Base-by-base conservation (phyloP, 306 rosid genomes). In the Vigna mungo region DNA sequence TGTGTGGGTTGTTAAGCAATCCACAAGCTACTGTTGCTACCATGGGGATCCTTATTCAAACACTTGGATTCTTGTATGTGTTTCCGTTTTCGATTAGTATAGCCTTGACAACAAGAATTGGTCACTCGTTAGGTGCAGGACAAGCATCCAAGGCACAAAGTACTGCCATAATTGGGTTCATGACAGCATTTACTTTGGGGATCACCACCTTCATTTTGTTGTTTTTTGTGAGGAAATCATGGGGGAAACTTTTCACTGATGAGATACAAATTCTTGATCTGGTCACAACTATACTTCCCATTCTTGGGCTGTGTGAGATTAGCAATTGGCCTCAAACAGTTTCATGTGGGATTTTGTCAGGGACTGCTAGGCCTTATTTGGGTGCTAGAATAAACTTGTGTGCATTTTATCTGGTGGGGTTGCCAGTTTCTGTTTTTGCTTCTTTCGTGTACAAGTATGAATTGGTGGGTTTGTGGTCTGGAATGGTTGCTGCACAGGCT, bases 1-100 rank as follows among this genome's bases (percentile, higher is more conserved):
- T 92, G 0, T 95, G 98, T 68, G 97, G 97, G 0, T n/a, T 89
- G 17, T 76, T 95, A 20, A 85, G 84, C 4, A 84, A 90, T 53
- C 96, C 98, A 10, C 88, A 95, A 64, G 81, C 86, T n/a, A 88
- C 96, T 10, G 84, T 92, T 39, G 91, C 97, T 0, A 90, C 97
- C 0, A 95, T 95, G 98, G 98, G 97, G 0, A 95, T 95, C 36
- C 94, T 95, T 3, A 90, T 95, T 53, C 98, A 92, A 72, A 92
- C 98, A 54, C 90, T 90, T 0, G 96, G 97, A 3, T 66, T 92
- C 61, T 69, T 95, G n/a, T 95, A 92, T 21, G 85, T 86, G 7
- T 81, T 95, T 54, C 97, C 98, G 1, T 88, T 71, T 54, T 90
- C 98, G 0, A 34, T 95, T 4, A 88, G 92, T 27, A 46, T 59